phyloP scores from a whole-genome alignment of 208 protist genomes.

The Phytomonas serpens region DNA sequence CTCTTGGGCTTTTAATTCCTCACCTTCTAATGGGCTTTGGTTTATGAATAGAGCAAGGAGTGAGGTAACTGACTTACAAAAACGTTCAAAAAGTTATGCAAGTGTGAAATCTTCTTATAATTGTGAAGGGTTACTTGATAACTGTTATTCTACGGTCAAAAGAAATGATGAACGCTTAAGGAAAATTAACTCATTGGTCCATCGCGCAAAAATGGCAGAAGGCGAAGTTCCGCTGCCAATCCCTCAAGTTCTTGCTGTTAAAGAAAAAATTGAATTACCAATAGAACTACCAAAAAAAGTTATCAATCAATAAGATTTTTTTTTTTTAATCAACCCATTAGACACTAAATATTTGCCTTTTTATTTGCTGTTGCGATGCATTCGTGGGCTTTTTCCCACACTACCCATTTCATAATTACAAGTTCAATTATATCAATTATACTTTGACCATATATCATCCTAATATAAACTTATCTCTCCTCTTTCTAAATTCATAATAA shows the following conservation, averaged over 20 bases:
- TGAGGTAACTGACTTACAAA: constrained; percentile 9
- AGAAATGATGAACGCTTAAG: constrained; percentile 35
- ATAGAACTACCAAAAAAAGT: constrained; percentile 1
- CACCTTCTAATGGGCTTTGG: constrained; percentile 21
- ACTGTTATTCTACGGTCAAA: constrained; percentile 18
- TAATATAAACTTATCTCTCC: constrained; percentile 9
- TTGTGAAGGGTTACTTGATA: constrained; percentile 26
- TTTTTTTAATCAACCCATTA: constrained; percentile 13
- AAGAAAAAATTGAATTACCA: constrained; percentile 8
- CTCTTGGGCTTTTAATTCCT: constrained; percentile 21
- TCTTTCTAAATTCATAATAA: constrained; percentile 4
- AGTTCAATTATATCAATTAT: neutral
- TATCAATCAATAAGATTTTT: constrained; percentile 5
- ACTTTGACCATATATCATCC: constrained; percentile 1
- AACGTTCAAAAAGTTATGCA: constrained; percentile 14
- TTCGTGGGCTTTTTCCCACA: neutral
- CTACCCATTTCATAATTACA: neutral
- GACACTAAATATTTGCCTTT: constrained; percentile 7
- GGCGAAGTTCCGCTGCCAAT: constrained; percentile 18
- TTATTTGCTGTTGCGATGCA: neutral
- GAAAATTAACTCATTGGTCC: constrained; percentile 55
- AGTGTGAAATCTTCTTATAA: constrained; percentile 34
- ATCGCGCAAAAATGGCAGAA: constrained; percentile 25
- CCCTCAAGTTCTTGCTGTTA: constrained; percentile 22
- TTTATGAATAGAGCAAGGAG: constrained; percentile 14